Evolutionary conservation across 768 basidiomycete genomes (phyloP).

Genomic region (Termitomyces sp.): DNA sequence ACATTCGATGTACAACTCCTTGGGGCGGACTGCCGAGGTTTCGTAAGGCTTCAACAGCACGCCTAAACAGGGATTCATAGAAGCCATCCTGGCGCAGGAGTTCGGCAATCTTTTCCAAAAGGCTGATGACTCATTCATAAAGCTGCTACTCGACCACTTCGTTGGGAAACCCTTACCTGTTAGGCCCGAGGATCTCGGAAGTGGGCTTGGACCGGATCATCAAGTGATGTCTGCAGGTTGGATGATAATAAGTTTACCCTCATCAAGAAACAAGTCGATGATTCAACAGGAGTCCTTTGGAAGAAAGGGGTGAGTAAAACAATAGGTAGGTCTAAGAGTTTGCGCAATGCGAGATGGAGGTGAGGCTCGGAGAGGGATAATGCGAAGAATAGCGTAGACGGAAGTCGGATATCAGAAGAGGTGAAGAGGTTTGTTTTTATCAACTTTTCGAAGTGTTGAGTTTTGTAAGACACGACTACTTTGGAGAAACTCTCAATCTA

Average conservation of each 20-base stretch:
- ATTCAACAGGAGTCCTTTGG: not conserved
- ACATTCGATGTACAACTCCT: not conserved
- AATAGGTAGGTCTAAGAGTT: not conserved
- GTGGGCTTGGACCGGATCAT: not conserved
- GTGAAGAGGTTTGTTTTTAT: not conserved
- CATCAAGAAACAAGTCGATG: not conserved
- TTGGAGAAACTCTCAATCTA: not conserved
- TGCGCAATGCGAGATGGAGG: not conserved
- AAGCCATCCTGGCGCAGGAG: not conserved
- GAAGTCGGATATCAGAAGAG: not conserved
- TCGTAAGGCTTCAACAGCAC: not conserved
- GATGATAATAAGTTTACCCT: not conserved
- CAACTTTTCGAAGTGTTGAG: not conserved
- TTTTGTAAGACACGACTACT: not conserved
- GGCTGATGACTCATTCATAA: not conserved
- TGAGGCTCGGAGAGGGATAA: not conserved
- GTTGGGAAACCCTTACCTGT: not conserved
- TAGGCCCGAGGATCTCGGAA: not conserved
- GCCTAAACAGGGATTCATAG: not conserved
- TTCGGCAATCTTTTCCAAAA: not conserved
- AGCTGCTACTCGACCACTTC: not conserved
- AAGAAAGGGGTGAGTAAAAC: not conserved
- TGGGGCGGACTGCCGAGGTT: not conserved
- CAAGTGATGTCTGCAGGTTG: not conserved
- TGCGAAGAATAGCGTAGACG: not conserved